phyloP scores from a whole-genome alignment of 177 flowering plant species.

The Vitis hybrid region DNA sequence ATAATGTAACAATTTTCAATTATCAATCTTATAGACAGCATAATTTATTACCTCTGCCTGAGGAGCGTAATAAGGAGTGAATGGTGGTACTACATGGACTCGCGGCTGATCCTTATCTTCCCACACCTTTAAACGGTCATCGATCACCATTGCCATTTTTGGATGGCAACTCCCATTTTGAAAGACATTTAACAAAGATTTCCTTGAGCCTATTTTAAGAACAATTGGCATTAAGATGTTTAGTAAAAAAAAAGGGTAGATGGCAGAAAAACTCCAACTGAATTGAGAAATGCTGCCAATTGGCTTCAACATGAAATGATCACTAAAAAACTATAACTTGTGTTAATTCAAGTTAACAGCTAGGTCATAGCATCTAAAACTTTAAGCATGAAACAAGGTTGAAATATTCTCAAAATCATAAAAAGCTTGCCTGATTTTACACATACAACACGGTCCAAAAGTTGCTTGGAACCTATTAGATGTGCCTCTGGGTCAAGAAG shows the following conservation, averaged over 20 bases:
- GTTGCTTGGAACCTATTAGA: constrained; percentile 69
- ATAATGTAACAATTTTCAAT: neutral
- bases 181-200: constrained; percentile 86
- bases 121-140: constrained; percentile 96
- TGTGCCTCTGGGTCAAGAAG: constrained; percentile 93
- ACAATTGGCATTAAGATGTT: neutral
- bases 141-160: constrained; percentile 99
- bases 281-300: neutral
- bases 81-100: constrained; percentile 97
- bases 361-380: neutral
- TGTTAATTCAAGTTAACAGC: too few species aligned
- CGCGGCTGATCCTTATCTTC: constrained; percentile 93
- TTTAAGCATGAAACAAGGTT: neutral
- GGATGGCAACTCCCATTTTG: constrained; percentile 87
- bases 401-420: neutral
- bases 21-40: neutral
- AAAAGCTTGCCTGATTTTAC: constrained; percentile 78
- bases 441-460: constrained; percentile 81
- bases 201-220: constrained; percentile 58
- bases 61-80: constrained; percentile 96
- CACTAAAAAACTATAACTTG: neutral
- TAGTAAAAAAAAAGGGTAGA: neutral
- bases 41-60: constrained; percentile 81
- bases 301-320: neutral
- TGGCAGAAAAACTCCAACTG: neutral